A percentile compares a stretch with the other conserved stretches of the same genome.
Evolutionary conservation across 805 yeast genomes (phyloP).

Genomic region (Danielozyma ontarioensis): DNA sequence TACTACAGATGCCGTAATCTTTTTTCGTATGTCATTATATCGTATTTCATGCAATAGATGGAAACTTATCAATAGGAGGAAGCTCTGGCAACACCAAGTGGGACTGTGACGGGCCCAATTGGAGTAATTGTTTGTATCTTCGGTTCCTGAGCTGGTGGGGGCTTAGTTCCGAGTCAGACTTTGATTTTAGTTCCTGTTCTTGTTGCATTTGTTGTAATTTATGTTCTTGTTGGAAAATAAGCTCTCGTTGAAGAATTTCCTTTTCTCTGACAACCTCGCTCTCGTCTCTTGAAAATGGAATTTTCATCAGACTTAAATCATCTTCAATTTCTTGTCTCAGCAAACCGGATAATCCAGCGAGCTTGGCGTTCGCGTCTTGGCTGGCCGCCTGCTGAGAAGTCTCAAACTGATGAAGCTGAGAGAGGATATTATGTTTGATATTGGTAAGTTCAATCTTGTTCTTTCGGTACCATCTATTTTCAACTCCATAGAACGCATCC

Average conservation of each 20-base stretch:
- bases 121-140: not conserved
- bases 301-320: constrained; percentile 17
- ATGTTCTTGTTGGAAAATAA: not conserved
- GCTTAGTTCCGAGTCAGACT: not conserved
- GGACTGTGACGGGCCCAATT: not conserved
- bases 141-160: not conserved
- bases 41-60: not conserved
- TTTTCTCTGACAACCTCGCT: not conserved
- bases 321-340: constrained; percentile 17
- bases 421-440: constrained; percentile 14
- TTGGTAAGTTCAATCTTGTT: constrained; percentile 29
- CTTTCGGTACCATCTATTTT: constrained; percentile 19
- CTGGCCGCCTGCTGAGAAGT: constrained; percentile 1
- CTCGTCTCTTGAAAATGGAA: not conserved
- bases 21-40: too few species aligned
- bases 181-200: not conserved
- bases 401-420: not conserved
- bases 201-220: not conserved
- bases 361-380: constrained; percentile 2
- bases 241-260: not conserved
- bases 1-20: too few species aligned
- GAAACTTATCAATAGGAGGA: not conserved
- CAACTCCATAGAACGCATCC: constrained; percentile 15
- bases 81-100: not conserved
- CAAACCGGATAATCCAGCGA: constrained; percentile 17